Percentiles rank a stretch among this genome's conserved stretches.
These are phyloP conservation scores for Gaeumannomyces sp. DNA, from an alignment of 2,329 filamentous ascomycete species.

Conservation along the genomic window DNA sequence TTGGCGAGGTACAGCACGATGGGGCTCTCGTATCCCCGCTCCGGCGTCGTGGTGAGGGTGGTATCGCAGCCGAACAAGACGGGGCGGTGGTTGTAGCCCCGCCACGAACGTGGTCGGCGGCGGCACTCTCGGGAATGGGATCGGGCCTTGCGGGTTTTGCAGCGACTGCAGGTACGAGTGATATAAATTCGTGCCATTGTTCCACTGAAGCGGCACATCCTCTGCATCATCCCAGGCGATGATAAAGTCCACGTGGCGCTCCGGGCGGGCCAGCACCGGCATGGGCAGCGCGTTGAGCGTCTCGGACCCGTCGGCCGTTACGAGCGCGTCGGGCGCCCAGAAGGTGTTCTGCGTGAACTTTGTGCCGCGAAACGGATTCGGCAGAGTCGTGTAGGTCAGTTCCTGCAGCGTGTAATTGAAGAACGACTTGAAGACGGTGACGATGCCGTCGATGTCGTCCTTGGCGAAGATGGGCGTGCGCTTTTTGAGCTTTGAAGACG, in stretches of 20 bases:
- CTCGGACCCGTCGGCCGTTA: background rate
- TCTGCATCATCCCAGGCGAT: background rate
- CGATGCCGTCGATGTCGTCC: background rate
- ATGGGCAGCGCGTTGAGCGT: constrained; percentile 5
- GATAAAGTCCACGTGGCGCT: background rate
- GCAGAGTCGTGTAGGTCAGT: background rate
- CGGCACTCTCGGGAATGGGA: background rate
- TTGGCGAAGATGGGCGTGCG: background rate
- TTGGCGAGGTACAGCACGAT: constrained; percentile 2
- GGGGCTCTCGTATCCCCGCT: background rate
- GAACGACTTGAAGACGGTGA: background rate
- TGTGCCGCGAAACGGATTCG: background rate
- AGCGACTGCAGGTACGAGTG: background rate
- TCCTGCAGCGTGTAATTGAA: background rate
- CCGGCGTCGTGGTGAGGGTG: background rate
- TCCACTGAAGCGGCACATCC: background rate
- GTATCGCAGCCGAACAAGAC: background rate
- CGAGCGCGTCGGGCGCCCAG: background rate
- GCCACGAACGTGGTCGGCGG: background rate
- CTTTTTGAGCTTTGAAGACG: background rate
- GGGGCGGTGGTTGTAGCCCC: background rate
- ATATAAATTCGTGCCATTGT: background rate
- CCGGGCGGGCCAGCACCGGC: background rate
- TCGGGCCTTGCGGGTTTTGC: background rate
- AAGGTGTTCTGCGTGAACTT: background rate